phyloP scores from a whole-genome alignment of 257 asterid genomes.

The Fraxinus quadrangulata region DNA sequence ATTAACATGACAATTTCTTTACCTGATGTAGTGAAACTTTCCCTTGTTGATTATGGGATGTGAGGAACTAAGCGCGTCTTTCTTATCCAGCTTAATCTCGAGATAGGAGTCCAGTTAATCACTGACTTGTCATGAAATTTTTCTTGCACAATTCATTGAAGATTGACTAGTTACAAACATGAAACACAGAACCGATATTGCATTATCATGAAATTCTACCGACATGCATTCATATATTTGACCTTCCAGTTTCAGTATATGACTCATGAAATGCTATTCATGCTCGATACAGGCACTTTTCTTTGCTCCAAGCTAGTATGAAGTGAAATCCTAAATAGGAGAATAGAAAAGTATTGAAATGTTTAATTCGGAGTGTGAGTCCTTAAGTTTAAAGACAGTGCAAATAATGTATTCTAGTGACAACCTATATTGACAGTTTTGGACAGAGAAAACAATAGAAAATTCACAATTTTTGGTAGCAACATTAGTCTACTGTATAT shows the following conservation, averaged over 20 bases:
- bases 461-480: conserved; percentile 21
- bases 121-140: not conserved
- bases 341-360: not conserved
- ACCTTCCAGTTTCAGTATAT: conserved; percentile 8
- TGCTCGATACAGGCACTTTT: conserved; percentile 4
- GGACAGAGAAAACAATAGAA: conserved; percentile 12
- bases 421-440: conserved; percentile 8
- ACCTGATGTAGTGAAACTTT: not conserved
- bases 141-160: not conserved
- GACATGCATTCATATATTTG: not conserved
- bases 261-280: not conserved
- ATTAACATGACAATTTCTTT: not conserved
- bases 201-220: not conserved
- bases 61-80: conserved; percentile 1
- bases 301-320: not conserved
- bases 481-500: conserved; percentile 16
- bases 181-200: not conserved
- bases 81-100: not conserved
- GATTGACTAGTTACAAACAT: conserved; percentile 1
- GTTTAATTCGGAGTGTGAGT: not conserved
- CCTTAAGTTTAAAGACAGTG: not conserved
- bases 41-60: not conserved
- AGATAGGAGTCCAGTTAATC: conserved; percentile 20
- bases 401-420: not conserved
- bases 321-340: conserved; percentile 11